Base-by-base conservation (phyloP, 2,329 filamentous ascomycete species). In the Aureobasidium sp. region DNA sequence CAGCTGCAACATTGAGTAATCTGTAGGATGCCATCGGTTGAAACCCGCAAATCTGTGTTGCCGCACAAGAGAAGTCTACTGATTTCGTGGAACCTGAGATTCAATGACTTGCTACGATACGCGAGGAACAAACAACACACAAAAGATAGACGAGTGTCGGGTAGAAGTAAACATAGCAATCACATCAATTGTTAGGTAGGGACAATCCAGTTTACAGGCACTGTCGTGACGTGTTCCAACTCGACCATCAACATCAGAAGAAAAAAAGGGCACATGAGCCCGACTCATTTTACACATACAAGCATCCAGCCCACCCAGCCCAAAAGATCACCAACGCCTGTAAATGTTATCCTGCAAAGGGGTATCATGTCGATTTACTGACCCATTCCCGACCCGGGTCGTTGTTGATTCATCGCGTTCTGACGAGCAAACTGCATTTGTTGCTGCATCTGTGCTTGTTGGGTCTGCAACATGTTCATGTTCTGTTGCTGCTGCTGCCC, bases 381-480 rank as follows among this genome's bases (percentile, higher is more conserved):
- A 25, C 57, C 57, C 57, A 60, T 60, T 49, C 57, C 57, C 25
- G 57, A 60, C 17, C 57, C 57, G 17, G 57, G 57, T 51, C 57
- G 59, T 41, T 60, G 53, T 37, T 63, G 62, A 31, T 62, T 62
- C 44, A 62, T 49, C 36, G 59, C 59, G 22, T 55, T 37, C 20
- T 62, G 59, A 8, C 48, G 48, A 15, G 59, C 59, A 9, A 62
- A 62, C 14, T 62, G 55, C 55, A 58, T 60, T 42, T 66, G 64
- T 58, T 67, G 62, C 42, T 66, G 56, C 41, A 57, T 45, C 49
- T 66, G 57, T 14, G 64, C 51, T 27, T 64, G 63, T 61, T 66
- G 65, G 62, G 66, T 37, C 58, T 65, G 31, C 63, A 66, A 63
- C 64, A 68, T 66, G 51, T 64, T 64, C 66, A 67, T 66, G 15